Base-by-base conservation (phyloP, 345 rosid species). In the Euphorbia lathyris region DNA sequence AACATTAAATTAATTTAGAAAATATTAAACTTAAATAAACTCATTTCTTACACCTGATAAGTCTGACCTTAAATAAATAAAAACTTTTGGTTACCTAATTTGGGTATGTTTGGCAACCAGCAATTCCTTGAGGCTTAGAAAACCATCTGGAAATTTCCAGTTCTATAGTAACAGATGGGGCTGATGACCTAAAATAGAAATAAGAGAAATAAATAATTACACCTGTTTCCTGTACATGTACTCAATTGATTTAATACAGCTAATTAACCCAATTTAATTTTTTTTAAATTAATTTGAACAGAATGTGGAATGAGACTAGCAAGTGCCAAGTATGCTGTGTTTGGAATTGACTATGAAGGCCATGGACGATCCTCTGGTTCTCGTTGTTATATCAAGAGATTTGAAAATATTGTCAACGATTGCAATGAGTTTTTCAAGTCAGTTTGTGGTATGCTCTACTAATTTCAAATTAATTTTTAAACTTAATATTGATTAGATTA, bases 321-420 rank as follows among this genome's bases (percentile, higher is more conserved):
- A n/a, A 45, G 77, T 23, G 92, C 91, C 0, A 84, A 87, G 25
- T 90, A 86, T 56, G 98, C 92, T 0, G 99, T 88, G 71, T 92
- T 90, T 60, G 99, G 98, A 57, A 80, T 94, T 56, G 97, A 94
- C 73, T 89, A 94, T 25, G 95, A 89, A 74, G 97, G 98, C 1
- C 98, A 94, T 47, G 98, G 98, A 19, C 87, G 84, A 45, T 94
- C 98, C 48, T 76, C 69, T 62, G 98, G 98, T 1, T 84, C 90
- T 32, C 96, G 98, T 40, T 94, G 98, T 50, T 94, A 94, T 77
- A 94, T 94, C 76, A 94, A 88, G 84, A 94, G 88, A 77, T 94
- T 94, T 26, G 81, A 82, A 12, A 79, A 89, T 69, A 74, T 88
- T 0, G 78, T 94, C 0, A 86, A 88, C 4, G 98, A 94, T 57